These are phyloP conservation scores for Eremomyces bilateralis DNA, from an alignment of 495 filamentous ascomycete genomes.

Conservation along the genomic window DNA sequence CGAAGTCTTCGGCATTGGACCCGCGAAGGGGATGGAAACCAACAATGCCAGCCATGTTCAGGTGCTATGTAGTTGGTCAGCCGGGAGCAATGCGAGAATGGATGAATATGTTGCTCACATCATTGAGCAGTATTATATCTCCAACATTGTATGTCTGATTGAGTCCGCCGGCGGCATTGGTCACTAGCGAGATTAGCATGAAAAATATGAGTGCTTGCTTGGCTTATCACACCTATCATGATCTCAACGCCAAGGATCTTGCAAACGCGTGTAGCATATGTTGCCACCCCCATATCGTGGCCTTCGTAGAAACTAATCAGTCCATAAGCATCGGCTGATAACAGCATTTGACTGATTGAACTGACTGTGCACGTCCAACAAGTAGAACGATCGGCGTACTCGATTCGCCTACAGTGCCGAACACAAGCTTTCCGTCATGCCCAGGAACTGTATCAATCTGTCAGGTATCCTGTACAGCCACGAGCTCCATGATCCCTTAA, in stretches of 20 bases:
- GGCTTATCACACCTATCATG: constrained; percentile 41
- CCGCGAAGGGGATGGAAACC: constrained; percentile 52
- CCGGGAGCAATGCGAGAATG: not conserved
- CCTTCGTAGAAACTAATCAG: constrained; percentile 65
- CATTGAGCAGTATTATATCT: constrained; percentile 51
- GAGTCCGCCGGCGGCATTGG: constrained; percentile 56
- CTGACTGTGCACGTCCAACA: constrained; percentile 55
- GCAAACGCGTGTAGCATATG: constrained; percentile 51
- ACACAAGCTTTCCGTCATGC: constrained; percentile 56
- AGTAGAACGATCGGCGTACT: constrained; percentile 44
- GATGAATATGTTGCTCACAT: constrained; percentile 24
- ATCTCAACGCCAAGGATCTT: constrained; percentile 42
- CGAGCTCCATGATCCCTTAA: not conserved
- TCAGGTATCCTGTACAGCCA: not conserved
- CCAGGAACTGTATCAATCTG: constrained; percentile 28
- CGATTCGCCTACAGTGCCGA: constrained; percentile 34
- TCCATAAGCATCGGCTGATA: constrained; percentile 2
- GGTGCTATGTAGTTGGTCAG: constrained; percentile 22
- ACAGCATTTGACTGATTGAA: constrained; percentile 3
- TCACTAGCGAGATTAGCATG: too few species aligned
- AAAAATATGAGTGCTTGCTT: too few species aligned
- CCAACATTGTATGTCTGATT: constrained; percentile 47
- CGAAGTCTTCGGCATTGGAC: constrained; percentile 45
- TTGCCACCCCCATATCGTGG: constrained; percentile 42
- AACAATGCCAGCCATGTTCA: constrained; percentile 51